Conservation (phyloP, 1,284 basidiomycete species). For the Polyporus tsugae region DNA sequence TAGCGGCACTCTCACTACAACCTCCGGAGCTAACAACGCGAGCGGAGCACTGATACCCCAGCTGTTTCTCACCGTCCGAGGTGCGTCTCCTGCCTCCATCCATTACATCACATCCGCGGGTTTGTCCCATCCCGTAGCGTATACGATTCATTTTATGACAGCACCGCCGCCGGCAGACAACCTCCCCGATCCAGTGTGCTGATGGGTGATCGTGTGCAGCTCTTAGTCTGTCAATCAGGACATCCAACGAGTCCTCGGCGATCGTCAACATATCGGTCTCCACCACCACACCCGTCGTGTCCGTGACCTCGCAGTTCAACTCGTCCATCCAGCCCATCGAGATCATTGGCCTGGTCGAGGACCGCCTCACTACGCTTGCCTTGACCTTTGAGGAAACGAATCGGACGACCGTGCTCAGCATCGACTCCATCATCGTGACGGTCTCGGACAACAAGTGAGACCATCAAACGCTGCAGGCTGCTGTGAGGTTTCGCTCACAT, state of each 20-base stretch:
- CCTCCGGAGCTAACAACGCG: conserved; percentile 36
- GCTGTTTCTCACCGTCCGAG: conserved; percentile 41
- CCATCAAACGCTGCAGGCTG: too few relatives aligned
- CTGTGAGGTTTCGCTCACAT: too few relatives aligned
- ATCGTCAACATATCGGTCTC: conserved; percentile 41
- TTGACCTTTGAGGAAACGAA: conserved; percentile 38
- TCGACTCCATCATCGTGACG: conserved; percentile 38
- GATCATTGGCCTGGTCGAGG: conserved; percentile 37
- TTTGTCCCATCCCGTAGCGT: neutral
- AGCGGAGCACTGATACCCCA: conserved; percentile 40
- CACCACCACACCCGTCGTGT: conserved; percentile 38
- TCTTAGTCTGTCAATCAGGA: conserved; percentile 36
- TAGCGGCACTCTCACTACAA: conserved; percentile 40
- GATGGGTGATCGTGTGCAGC: conserved; percentile 20
- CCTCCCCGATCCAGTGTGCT: conserved; percentile 7
- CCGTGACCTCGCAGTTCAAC: conserved; percentile 40
- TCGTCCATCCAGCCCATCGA: conserved; percentile 39
- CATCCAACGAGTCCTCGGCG: conserved; percentile 39
- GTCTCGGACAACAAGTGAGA: conserved; percentile 36
- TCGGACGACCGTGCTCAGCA: conserved; percentile 35
- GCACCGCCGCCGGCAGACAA: neutral
- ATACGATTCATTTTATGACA: neutral
- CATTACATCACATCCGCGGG: neutral
- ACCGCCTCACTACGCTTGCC: conserved; percentile 39
- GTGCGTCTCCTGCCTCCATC: conserved; percentile 19